These are phyloP conservation scores for Arthrocladium fulminans DNA, from an alignment of 2,329 filamentous ascomycete genomes.

Conservation along the genomic window DNA sequence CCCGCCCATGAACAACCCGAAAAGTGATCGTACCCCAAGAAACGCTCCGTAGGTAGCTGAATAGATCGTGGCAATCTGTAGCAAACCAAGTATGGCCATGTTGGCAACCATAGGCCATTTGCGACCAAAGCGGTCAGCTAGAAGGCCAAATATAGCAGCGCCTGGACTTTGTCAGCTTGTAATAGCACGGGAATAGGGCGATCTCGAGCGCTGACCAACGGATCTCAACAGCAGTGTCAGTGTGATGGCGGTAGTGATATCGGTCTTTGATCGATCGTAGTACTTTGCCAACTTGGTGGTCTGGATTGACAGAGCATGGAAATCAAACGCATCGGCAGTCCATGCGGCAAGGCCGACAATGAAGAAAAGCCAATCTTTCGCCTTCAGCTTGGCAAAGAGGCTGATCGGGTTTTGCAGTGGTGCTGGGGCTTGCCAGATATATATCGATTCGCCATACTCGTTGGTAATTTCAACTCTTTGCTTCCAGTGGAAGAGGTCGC, in stretches of 20 bases:
- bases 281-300: constrained; percentile 59
- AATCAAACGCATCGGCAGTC: constrained; percentile 77
- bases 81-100: constrained; percentile 60
- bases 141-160: constrained; percentile 65
- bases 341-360: constrained; percentile 65
- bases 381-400: constrained; percentile 55
- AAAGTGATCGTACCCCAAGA: constrained; percentile 62
- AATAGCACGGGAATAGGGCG: not conserved
- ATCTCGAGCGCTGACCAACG: constrained; percentile 40
- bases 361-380: constrained; percentile 66
- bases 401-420: constrained; percentile 61
- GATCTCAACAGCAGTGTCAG: constrained; percentile 66
- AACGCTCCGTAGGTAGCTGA: constrained; percentile 62
- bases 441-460: constrained; percentile 53
- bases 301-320: constrained; percentile 71
- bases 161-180: constrained; percentile 27
- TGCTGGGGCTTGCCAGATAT: constrained; percentile 60
- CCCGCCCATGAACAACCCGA: constrained; percentile 75
- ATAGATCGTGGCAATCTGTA: constrained; percentile 74
- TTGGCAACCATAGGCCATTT: constrained; percentile 80
- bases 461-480: constrained; percentile 61
- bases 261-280: constrained; percentile 53
- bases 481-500: constrained; percentile 64
- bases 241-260: constrained; percentile 66
- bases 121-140: constrained; percentile 68